These are phyloP conservation scores for Oenanthe sinensis DNA, from an alignment of 129 eudicot species.

Conservation along the genomic window DNA sequence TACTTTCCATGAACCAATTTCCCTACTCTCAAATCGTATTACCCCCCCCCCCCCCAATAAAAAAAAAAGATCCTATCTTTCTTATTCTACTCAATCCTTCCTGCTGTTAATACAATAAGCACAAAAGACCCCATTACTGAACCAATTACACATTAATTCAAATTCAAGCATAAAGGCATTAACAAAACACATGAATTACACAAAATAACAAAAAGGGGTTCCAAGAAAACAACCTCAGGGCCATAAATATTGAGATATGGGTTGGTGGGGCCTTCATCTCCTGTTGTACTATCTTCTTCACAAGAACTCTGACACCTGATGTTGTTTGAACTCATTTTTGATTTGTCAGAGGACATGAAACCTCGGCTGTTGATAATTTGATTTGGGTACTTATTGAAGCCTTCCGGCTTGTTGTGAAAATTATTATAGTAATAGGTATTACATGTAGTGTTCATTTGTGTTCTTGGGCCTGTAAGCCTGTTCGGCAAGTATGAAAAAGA, in stretches of 20 bases:
- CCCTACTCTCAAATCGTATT: background rate
- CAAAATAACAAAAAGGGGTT: background rate
- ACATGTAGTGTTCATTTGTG: background rate
- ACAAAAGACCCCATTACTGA: background rate
- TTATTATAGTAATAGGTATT: background rate
- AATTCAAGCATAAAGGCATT: background rate
- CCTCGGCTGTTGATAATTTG: background rate
- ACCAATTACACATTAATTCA: background rate
- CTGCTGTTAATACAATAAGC: background rate
- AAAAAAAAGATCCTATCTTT: background rate
- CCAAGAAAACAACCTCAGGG: constrained; percentile 38
- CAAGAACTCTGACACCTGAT: constrained; percentile 11
- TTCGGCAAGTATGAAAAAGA: background rate
- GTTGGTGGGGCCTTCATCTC: constrained; percentile 9
- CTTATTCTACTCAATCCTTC: background rate
- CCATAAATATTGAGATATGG: constrained; percentile 58
- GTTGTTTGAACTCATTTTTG: constrained; percentile 21
- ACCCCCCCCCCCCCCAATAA: background rate
- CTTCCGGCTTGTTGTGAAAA: background rate
- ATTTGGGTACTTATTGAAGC: background rate
- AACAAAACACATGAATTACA: background rate
- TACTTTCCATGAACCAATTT: background rate
- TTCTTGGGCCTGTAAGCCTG: background rate
- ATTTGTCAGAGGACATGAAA: background rate
- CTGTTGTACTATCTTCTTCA: constrained; percentile 4